Evolutionary conservation across 2,329 filamentous ascomycete genomes (phyloP), one percentile per base, ranked within the genome.

Genomic region (Trichoderma sp.): DNA sequence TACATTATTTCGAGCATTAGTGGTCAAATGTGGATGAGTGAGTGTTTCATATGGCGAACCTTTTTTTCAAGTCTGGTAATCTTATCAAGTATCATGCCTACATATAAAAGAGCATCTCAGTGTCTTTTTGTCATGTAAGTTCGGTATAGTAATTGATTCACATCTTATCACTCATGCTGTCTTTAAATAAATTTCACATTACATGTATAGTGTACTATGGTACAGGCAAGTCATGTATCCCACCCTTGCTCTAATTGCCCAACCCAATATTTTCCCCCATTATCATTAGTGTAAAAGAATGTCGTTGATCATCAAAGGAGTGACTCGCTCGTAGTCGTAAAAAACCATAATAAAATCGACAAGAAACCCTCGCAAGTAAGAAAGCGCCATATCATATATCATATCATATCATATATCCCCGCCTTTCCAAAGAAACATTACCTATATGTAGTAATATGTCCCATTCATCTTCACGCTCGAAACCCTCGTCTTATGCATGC

Each of bases 201-300:
- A 59, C 37, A 18, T 66, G 43, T 66, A 66, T 32, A 34, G 52
- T 56, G 21, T 56, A 11, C 16, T 43, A 56, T 55, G 28, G 52
- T 66, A 49, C 39, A 56, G 43, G 30, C 30, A 66, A 8, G 6
- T 55, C 32, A 37, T 58, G n/a, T 26, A 58, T 34, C 10, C 39
- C n/a, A 51, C 14, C 39, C 55, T 32, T 39, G 10, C 13, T 68
- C 37, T 52, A 49, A 46, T 18, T 43, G n/a, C 16, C 39, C 39
- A 43, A 32, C 51, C 34, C 37, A 56, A 24, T 49, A 32, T 54
- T 52, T 72, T 43, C 4, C 18, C 39, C 39, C 71, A 65, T 70
- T 54, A 59, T 70, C 52, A 59, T 72, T 68, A 59, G 70, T 34
- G 6, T 34, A 34, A 72, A 73, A 61, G 69, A 71, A 56, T 26